Conservation (phyloP, 2,329 filamentous ascomycete species). For the Xylariaceae sp. region DNA sequence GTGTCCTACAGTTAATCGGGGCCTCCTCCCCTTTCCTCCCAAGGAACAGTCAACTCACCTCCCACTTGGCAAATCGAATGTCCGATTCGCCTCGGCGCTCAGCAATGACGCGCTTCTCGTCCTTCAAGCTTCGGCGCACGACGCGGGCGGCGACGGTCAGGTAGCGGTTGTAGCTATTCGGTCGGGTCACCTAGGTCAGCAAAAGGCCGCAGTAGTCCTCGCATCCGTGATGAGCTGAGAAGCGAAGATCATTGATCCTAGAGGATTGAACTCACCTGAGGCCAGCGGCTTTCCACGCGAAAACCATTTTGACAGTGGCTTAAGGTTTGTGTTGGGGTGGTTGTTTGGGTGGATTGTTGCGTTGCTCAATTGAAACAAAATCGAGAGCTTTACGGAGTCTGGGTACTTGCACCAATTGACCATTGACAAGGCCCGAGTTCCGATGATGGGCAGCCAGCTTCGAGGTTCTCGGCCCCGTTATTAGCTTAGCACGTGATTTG, state of each 20-base stretch:
- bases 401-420: conserved; percentile 18
- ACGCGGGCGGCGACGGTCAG: conserved; percentile 92
- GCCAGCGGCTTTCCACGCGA: conserved; percentile 98
- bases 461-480: neutral
- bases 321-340: conserved; percentile 40
- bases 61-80: conserved; percentile 91
- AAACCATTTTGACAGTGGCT: conserved; percentile 78
- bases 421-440: conserved; percentile 16
- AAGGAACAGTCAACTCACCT: conserved; percentile 66
- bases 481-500: conserved; percentile 17
- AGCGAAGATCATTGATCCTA: neutral
- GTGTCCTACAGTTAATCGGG: conserved; percentile 19
- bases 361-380: conserved; percentile 41
- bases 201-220: conserved; percentile 25
- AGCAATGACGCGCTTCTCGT: conserved; percentile 84
- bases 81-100: conserved; percentile 93
- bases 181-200: conserved; percentile 44
- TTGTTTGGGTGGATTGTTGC: conserved; percentile 41
- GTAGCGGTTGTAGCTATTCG: conserved; percentile 97
- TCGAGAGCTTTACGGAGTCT: conserved; percentile 30
- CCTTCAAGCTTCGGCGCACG: conserved; percentile 96
- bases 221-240: conserved; percentile 7
- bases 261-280: conserved; percentile 74
- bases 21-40: neutral
- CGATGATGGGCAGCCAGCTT: conserved; percentile 19